These are phyloP conservation scores for Yamadazyma oceani DNA, from an alignment of 1,139 yeast genomes.

Conservation along the genomic window DNA sequence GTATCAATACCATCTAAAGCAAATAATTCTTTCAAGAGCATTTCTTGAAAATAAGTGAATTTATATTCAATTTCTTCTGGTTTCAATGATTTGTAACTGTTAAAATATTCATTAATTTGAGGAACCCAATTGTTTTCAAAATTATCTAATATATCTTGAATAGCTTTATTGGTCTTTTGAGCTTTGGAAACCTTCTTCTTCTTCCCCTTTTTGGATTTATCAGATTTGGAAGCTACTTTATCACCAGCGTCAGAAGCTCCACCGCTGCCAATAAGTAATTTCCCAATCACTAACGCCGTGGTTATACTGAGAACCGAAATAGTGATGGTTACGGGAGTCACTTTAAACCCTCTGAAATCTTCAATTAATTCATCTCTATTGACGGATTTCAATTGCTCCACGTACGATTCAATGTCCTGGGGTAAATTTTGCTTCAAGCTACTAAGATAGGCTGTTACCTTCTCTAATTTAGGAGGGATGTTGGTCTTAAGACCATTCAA, in stretches of 20 bases:
- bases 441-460: constrained; percentile 7
- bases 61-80: constrained; percentile 47
- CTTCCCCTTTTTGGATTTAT: constrained; percentile 20
- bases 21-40: constrained; percentile 63
- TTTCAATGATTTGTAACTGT: constrained; percentile 31
- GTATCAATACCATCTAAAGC: constrained; percentile 66
- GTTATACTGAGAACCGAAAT: constrained; percentile 33
- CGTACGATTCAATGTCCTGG: constrained; percentile 12
- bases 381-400: constrained; percentile 11
- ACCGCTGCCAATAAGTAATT: constrained; percentile 17
- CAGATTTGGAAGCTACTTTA: constrained; percentile 6
- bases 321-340: constrained; percentile 38
- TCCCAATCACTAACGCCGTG: constrained; percentile 22
- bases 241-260: constrained; percentile 10
- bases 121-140: constrained; percentile 47
- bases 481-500: constrained; percentile 12
- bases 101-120: constrained; percentile 42
- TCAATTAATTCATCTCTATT: constrained; percentile 25
- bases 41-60: constrained; percentile 62
- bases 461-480: constrained; percentile 14
- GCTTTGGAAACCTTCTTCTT: constrained; percentile 44
- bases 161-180: constrained; percentile 43
- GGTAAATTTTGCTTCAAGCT: constrained; percentile 10
- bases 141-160: constrained; percentile 41
- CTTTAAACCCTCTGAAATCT: constrained; percentile 30